Evolutionary conservation across 2,329 filamentous ascomycete genomes (phyloP).

Genomic region (Huntiella savannae): DNA sequence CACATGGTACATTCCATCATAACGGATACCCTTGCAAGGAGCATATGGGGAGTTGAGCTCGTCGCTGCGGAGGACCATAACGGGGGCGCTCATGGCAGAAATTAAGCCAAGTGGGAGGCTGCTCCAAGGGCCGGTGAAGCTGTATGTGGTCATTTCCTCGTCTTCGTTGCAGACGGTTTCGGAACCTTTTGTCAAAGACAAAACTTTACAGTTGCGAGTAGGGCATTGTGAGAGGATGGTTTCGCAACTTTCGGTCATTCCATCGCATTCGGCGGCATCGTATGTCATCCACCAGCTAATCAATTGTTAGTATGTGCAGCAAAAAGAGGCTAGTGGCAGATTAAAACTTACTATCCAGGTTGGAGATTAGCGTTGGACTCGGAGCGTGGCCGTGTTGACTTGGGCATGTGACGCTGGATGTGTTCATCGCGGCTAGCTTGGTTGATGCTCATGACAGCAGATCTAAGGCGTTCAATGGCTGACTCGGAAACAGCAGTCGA

Average conservation of each 20-base stretch:
- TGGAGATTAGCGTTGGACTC: too few relatives aligned
- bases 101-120: conserved; percentile 32
- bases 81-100: conserved; percentile 27
- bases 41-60: conserved; percentile 31
- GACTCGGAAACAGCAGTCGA: too few relatives aligned
- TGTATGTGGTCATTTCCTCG: conserved; percentile 22
- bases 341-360: conserved; percentile 26
- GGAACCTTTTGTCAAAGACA: conserved; percentile 32
- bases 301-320: neutral
- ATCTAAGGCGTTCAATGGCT: too few relatives aligned
- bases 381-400: neutral
- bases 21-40: conserved; percentile 32
- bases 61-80: conserved; percentile 34
- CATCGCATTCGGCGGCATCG: conserved; percentile 35
- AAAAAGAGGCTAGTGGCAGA: neutral
- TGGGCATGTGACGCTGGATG: neutral
- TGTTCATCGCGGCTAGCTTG: neutral
- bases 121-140: conserved; percentile 22
- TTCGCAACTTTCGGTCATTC: conserved; percentile 27
- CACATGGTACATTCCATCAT: conserved; percentile 38
- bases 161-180: conserved; percentile 24
- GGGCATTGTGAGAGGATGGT: conserved; percentile 27
- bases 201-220: conserved; percentile 24
- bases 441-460: neutral
- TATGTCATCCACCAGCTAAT: conserved; percentile 39